Percentiles rank a stretch among this genome's conserved stretches.
Evolutionary conservation across 495 filamentous ascomycete species (phyloP).

Genomic region (Trichoderma reesei): DNA sequence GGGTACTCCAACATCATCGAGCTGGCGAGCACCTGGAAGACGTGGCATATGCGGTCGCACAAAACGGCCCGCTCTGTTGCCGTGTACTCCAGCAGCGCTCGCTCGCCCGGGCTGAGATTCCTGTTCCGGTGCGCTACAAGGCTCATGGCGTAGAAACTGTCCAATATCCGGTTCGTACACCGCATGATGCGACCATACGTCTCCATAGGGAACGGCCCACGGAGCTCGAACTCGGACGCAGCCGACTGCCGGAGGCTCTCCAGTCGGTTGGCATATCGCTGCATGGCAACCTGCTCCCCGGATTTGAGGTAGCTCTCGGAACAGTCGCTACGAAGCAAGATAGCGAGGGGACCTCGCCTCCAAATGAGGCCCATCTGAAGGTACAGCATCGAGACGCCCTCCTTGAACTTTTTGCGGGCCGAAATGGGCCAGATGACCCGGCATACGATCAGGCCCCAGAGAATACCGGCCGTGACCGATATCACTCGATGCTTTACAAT

Average conservation of each 20-base stretch:
- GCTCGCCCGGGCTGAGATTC: conserved; percentile 72
- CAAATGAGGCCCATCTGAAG: conserved; percentile 92
- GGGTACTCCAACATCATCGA: conserved; percentile 92
- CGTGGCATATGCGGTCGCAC: conserved; percentile 79
- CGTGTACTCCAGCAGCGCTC: conserved; percentile 68
- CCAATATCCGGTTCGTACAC: conserved; percentile 72
- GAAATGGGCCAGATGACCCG: conserved; percentile 88
- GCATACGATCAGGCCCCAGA: conserved; percentile 90
- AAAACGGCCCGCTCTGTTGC: conserved; percentile 65
- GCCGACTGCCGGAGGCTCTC: conserved; percentile 67
- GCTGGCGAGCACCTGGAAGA: conserved; percentile 86
- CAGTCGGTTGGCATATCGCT: conserved; percentile 46
- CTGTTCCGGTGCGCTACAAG: conserved; percentile 77
- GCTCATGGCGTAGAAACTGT: conserved; percentile 92
- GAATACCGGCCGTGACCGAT: conserved; percentile 77
- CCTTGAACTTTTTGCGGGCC: conserved; percentile 74
- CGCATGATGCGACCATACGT: conserved; percentile 64
- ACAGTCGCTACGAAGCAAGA: conserved; percentile 47
- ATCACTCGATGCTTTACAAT: conserved; percentile 86
- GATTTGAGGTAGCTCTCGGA: conserved; percentile 66
- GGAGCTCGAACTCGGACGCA: conserved; percentile 69
- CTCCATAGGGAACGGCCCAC: conserved; percentile 68
- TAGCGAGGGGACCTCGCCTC: conserved; percentile 85
- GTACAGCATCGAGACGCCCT: conserved; percentile 77
- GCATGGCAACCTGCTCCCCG: conserved; percentile 63